phyloP scores from a whole-genome alignment of 2,329 filamentous ascomycete genomes.

The Neofusicoccum sp. region DNA sequence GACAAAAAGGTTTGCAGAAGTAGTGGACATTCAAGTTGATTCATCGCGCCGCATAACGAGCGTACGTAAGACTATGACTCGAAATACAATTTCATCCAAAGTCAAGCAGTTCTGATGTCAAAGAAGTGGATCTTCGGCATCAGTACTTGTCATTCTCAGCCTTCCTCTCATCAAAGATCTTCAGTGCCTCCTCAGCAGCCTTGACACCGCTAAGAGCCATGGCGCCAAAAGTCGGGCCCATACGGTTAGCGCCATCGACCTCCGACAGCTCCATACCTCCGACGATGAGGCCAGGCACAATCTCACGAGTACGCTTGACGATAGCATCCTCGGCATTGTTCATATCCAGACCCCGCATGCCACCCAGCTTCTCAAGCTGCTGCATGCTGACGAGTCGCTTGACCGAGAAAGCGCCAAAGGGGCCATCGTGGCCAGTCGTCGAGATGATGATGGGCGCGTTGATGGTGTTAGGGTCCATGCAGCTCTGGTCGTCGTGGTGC shows the following conservation, averaged over 20 bases:
- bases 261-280: slow-evolving; percentile 93
- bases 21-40: neutral
- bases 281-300: slow-evolving; percentile 85
- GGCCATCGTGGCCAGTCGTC: slow-evolving; percentile 87
- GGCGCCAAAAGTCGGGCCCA: slow-evolving; percentile 86
- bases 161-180: slow-evolving; percentile 74
- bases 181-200: slow-evolving; percentile 82
- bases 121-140: neutral
- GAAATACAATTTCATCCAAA: neutral
- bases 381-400: slow-evolving; percentile 91
- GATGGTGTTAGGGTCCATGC: slow-evolving; percentile 98
- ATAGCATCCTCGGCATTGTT: slow-evolving; percentile 88
- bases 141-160: slow-evolving; percentile 61
- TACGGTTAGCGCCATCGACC: slow-evolving; percentile 86
- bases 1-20: no score
- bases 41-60: neutral
- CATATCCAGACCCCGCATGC: slow-evolving; percentile 94
- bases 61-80: neutral
- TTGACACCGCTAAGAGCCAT: slow-evolving; percentile 88
- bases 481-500: slow-evolving; percentile 85
- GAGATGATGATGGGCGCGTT: slow-evolving; percentile 86
- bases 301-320: slow-evolving; percentile 85
- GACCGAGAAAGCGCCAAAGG: slow-evolving; percentile 86
- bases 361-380: slow-evolving; percentile 76
- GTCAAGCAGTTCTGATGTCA: neutral